phyloP scores from a whole-genome alignment of 352 stramenopile genomes.

The Elongisporangium prolatum region DNA sequence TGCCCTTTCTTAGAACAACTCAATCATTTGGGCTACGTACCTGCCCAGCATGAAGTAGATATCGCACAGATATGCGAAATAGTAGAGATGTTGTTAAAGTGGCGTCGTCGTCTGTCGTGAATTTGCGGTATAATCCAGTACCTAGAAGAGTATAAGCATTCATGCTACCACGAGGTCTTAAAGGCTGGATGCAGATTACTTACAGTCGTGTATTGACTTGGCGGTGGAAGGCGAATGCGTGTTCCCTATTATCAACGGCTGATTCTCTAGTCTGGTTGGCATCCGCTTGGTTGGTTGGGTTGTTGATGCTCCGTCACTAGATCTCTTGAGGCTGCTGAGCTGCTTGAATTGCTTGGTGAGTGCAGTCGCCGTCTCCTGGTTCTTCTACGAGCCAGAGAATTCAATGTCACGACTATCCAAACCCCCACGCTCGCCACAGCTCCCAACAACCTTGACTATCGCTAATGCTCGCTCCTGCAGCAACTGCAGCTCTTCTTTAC shows the following conservation, averaged over 20 bases:
- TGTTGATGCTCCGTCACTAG: constrained; percentile 6
- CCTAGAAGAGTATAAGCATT: neutral
- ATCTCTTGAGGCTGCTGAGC: constrained; percentile 4
- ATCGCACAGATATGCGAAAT: constrained; percentile 28
- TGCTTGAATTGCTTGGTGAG: constrained; percentile 24
- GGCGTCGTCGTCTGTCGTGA: neutral
- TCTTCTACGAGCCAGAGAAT: constrained; percentile 18
- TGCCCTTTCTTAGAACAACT: no score
- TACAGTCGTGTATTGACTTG: constrained; percentile 23
- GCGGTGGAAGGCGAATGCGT: neutral
- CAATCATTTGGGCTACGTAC: constrained; percentile 14
- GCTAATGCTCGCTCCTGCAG: constrained; percentile 21
- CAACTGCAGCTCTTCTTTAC: constrained; percentile 35
- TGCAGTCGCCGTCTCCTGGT: constrained; percentile 16
- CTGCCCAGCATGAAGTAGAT: constrained; percentile 18
- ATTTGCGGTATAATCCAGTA: neutral
- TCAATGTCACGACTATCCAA: neutral
- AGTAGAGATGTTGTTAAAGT: neutral
- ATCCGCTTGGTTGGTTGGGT: constrained; percentile 14
- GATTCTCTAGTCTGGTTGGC: constrained; percentile 1
- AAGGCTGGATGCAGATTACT: constrained; percentile 3
- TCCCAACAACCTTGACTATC: constrained; percentile 33
- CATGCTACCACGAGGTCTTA: neutral
- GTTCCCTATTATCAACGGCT: neutral
- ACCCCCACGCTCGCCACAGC: no score